Evolutionary conservation across 2,329 filamentous ascomycete genomes (phyloP).

Genomic region (Seiridium unicorne): DNA sequence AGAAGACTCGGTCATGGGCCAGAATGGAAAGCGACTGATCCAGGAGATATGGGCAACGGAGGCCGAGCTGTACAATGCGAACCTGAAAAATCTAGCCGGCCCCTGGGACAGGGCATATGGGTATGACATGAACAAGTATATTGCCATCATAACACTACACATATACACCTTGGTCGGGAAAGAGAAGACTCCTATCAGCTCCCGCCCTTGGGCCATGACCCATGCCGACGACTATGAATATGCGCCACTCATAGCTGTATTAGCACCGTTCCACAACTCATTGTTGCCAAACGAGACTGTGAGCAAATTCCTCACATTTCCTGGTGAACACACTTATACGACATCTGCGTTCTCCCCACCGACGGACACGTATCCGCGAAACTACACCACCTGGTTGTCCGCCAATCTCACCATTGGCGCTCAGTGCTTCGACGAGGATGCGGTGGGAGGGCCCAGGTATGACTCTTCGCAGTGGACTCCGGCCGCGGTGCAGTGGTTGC

Average conservation of each 20-base stretch:
- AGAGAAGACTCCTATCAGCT: conserved; percentile 7
- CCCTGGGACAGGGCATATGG: conserved; percentile 55
- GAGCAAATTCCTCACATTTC: conserved; percentile 35
- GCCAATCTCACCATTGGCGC: conserved; percentile 48
- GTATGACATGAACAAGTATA: conserved; percentile 52
- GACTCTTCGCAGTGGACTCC: conserved; percentile 47
- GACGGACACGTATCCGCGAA: conserved; percentile 44
- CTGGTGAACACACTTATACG: conserved; percentile 41
- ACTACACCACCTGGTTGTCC: conserved; percentile 48
- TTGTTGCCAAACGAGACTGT: conserved; percentile 33
- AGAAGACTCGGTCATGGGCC: conserved; percentile 39
- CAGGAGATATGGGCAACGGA: conserved; percentile 41
- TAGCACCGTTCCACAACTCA: conserved; percentile 41
- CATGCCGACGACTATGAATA: conserved; percentile 50
- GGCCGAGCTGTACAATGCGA: conserved; percentile 44
- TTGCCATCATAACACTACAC: conserved; percentile 46
- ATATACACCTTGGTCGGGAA: conserved; percentile 48
- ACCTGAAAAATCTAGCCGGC: conserved; percentile 48
- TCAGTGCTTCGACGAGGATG: conserved; percentile 44
- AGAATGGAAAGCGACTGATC: conserved; percentile 42
- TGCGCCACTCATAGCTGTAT: conserved; percentile 44
- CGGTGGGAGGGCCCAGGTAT: conserved; percentile 44
- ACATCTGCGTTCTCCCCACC: conserved; percentile 48
- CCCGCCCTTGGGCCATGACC: conserved; percentile 39
- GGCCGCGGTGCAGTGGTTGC: conserved; percentile 45